phyloP scores from a whole-genome alignment of 2,329 filamentous ascomycete species.

The Triangularia verruculosa region DNA sequence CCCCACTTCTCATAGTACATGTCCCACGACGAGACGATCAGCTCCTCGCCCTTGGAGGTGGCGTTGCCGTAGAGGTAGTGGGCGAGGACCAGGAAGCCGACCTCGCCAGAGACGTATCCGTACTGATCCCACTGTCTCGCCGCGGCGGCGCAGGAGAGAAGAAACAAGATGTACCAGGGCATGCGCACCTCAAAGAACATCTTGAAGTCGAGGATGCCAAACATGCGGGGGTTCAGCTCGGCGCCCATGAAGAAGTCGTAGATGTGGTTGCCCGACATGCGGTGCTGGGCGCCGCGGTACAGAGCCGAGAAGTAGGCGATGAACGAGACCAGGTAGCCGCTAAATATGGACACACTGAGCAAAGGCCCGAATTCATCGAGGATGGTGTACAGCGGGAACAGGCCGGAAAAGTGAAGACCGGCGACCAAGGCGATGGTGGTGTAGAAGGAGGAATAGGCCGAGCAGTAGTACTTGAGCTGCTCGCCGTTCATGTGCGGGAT shows the following conservation, averaged over 20 bases:
- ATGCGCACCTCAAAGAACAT: constrained; percentile 89
- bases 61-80: constrained; percentile 82
- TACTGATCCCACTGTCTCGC: constrained; percentile 74
- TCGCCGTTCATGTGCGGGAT: constrained; percentile 77
- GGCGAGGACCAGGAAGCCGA: constrained; percentile 71
- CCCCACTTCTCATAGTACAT: constrained; percentile 90
- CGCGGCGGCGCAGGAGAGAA: constrained; percentile 65
- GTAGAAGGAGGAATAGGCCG: constrained; percentile 83
- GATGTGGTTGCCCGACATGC: constrained; percentile 80
- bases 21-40: constrained; percentile 79
- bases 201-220: constrained; percentile 82
- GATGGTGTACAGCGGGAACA: constrained; percentile 87
- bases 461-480: constrained; percentile 93
- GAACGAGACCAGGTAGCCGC: constrained; percentile 78
- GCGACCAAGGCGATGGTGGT: constrained; percentile 70
- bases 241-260: constrained; percentile 93
- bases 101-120: constrained; percentile 72
- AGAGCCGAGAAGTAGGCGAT: constrained; percentile 85
- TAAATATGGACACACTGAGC: constrained; percentile 88
- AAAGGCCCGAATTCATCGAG: constrained; percentile 94
- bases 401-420: constrained; percentile 73
- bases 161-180: constrained; percentile 80
- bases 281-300: constrained; percentile 76
- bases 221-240: constrained; percentile 83
- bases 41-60: constrained; percentile 78